Base-by-base conservation (phyloP, 345 rosid genomes). In the Gossypium bickii region DNA sequence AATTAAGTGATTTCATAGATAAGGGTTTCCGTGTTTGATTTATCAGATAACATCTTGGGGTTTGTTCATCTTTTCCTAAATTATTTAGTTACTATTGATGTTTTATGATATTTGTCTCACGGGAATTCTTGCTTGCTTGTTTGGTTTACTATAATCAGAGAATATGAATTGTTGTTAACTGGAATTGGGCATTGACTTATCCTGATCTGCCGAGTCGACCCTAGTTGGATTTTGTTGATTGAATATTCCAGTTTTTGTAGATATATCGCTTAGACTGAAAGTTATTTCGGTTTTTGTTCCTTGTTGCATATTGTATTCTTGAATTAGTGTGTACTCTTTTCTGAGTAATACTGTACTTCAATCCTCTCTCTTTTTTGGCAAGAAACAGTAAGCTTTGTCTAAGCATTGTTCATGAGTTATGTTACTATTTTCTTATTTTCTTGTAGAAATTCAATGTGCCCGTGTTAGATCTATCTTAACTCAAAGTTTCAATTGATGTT, bases 401-500 rank as follows among this genome's bases (percentile, higher is more conserved):
- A 1, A 12, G 29, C 22, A 44, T n/a, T 64, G 9, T 74, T 78
- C 11, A 49, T 29, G 0, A 25, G 18, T 72, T 52, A 15, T 64
- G 0, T 38, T 51, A 25, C 18, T 15, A 5, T 12, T 69, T 16
- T 48, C 53, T 5, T 7, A 49, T 69, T 69, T 67, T 24, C 16
- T 51, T 3, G 9, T 12, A 16, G 44, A 27, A 49, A 3, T 49
- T 49, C 24, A 16, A 10, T 10, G 4, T 52, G 61, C 47, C 20
- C 17, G 0, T 25, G 27, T 62, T 24, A 71, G 60, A 34, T 16
- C 60, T 4, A 51, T 12, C 44, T 47, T 70, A 41, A 29, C 58
- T 18, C 57, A 65, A 53, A 27, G 20, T 79, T 52, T 63, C 22
- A 47, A 13, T 25, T 73, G 38, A 53, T 80, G 12, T 13, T 75